These are phyloP conservation scores for Aureobasidium sp. DNA, from an alignment of 2,329 filamentous ascomycete species.

Conservation along the genomic window DNA sequence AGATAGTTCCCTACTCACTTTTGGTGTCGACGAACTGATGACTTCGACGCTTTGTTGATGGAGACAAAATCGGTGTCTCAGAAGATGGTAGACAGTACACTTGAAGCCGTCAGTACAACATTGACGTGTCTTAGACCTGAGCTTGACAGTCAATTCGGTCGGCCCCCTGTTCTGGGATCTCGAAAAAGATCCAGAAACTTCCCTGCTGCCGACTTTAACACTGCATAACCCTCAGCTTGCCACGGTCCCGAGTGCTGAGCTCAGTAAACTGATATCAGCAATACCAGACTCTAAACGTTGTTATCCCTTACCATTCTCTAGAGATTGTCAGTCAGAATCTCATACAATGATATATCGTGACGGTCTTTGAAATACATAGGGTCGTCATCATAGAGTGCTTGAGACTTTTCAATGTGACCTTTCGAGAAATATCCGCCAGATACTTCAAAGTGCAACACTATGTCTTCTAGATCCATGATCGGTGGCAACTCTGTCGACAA, in stretches of 20 bases:
- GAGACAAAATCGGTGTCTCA: background rate
- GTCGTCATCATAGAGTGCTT: background rate
- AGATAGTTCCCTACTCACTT: background rate
- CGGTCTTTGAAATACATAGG: too few species aligned
- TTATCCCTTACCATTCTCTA: background rate
- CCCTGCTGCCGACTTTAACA: too few species aligned
- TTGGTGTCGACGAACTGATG: background rate
- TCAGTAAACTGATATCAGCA: background rate
- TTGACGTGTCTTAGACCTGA: background rate
- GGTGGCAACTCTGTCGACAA: background rate
- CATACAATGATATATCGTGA: too few species aligned
- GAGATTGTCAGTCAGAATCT: too few species aligned
- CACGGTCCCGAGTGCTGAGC: too few species aligned
- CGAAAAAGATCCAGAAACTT: background rate
- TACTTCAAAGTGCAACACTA: background rate
- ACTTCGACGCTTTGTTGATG: background rate
- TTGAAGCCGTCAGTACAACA: background rate
- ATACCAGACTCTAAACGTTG: background rate
- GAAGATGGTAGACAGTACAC: background rate
- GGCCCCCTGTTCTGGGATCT: background rate
- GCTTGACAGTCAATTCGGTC: background rate
- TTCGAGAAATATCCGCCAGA: background rate
- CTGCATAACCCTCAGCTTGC: too few species aligned
- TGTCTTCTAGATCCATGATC: background rate
- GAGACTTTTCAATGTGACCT: background rate